phyloP scores from a whole-genome alignment of 1,139 yeast genomes.

The Blastobotrys indianensis region DNA sequence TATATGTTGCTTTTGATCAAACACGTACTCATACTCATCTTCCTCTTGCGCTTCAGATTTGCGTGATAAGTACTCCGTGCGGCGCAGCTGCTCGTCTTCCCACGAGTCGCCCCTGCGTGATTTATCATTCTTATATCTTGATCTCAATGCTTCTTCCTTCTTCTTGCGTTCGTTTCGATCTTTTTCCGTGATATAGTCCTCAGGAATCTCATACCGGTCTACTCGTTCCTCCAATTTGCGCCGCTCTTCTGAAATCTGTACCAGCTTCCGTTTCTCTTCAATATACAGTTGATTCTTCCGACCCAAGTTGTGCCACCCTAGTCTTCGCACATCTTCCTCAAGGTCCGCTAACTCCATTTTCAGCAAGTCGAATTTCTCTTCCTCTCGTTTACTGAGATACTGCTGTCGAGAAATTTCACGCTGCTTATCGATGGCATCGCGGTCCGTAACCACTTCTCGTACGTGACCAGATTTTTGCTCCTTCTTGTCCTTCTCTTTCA shows the following conservation, averaged over 20 bases:
- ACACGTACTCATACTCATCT: conserved; percentile 69
- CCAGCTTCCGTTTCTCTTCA: conserved; percentile 44
- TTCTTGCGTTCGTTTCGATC: conserved; percentile 51
- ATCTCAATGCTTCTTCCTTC: conserved; percentile 40
- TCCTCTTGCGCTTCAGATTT: conserved; percentile 21
- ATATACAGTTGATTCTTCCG: conserved; percentile 47
- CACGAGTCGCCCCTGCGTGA: conserved; percentile 42
- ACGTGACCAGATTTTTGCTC: conserved; percentile 3
- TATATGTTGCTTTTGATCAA: conserved; percentile 71
- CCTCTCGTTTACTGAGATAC: conserved; percentile 45
- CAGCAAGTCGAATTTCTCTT: conserved; percentile 40
- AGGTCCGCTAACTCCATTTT: conserved; percentile 45
- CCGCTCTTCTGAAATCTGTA: conserved; percentile 40
- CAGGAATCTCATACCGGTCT: conserved; percentile 48
- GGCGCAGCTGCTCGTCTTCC: conserved; percentile 58
- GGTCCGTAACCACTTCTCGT: conserved; percentile 18
- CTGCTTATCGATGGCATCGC: conserved; percentile 5
- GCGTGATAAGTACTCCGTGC: conserved; percentile 34
- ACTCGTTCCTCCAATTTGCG: conserved; percentile 32
- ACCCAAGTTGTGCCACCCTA: conserved; percentile 49
- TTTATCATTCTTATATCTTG: conserved; percentile 28
- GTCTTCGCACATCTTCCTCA: conserved; percentile 41
- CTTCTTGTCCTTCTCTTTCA: conserved; percentile 13
- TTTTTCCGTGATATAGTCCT: conserved; percentile 46
- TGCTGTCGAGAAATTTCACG: conserved; percentile 45